Percentiles rank a stretch among this genome's conserved stretches.
phyloP scores from a whole-genome alignment of 352 stramenopile species.

The Globisporangium cystogenes region DNA sequence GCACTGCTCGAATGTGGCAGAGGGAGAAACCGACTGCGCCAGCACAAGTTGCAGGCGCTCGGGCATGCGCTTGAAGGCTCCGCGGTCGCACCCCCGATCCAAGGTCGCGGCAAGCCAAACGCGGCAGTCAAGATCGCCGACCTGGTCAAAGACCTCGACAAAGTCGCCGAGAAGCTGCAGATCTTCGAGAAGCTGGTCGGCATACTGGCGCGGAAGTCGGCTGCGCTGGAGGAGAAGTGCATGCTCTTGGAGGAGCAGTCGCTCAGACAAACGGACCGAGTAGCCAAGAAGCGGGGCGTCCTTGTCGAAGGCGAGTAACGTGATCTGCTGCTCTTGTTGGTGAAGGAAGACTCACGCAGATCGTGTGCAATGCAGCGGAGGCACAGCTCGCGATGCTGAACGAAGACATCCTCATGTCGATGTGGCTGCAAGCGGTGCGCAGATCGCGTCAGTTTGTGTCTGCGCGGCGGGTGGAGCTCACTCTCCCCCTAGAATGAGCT shows the following conservation, averaged over 20 bases:
- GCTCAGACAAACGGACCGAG: conserved; percentile 1
- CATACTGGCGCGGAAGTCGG: conserved; percentile 5
- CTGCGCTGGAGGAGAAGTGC: conserved; percentile 5
- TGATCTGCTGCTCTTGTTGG: too few species aligned
- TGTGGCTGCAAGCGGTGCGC: conserved; percentile 3
- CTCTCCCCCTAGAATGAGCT: conserved; percentile 1
- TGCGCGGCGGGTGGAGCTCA: neutral
- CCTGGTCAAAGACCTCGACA: conserved; percentile 5
- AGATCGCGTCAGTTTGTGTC: neutral
- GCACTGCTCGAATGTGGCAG: neutral
- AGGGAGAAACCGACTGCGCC: conserved; percentile 7
- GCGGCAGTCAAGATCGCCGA: neutral
- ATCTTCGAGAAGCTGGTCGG: conserved; percentile 10
- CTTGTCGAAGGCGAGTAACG: conserved; percentile 4
- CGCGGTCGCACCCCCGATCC: neutral
- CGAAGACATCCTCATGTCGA: conserved; percentile 7
- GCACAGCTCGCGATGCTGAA: conserved; percentile 7
- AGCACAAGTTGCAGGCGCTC: conserved; percentile 3
- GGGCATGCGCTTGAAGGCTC: conserved; percentile 1
- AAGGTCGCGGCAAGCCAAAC: neutral
- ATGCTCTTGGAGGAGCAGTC: conserved; percentile 10
- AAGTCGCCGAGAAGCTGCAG: conserved; percentile 3
- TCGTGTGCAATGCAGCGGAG: neutral
- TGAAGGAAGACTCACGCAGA: too few species aligned
- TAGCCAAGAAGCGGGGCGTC: neutral